Base-by-base conservation (phyloP, 2,329 filamentous ascomycete genomes). In the Cephalotrichum gorgonifer region DNA sequence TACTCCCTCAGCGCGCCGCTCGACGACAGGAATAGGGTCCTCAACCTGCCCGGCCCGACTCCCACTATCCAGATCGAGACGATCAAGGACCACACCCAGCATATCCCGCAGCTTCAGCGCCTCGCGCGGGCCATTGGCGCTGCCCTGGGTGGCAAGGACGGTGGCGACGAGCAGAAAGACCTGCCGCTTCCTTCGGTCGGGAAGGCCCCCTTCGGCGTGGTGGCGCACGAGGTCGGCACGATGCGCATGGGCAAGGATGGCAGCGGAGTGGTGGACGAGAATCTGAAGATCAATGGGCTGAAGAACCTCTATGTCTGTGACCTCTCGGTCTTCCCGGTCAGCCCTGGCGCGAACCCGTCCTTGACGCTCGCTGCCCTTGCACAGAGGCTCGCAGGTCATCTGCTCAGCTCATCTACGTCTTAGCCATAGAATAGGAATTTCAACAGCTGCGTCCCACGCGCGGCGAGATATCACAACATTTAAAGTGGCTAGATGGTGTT, bases 201-300 rank as follows among this genome's bases (percentile, higher is more conserved):
- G 12, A 43, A 43, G 26, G 46, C 46, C 3, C 25, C 25, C 1
- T 48, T 48, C 22, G 46, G 46, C 14, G 15, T 48, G 15, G 46
- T 48, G 25, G 46, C 33, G 4, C 46, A 48, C 38, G 46, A 48
- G 30, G 46, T 48, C 26, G 46, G 46, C n/a, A 48, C 46, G 11
- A 48, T 48, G 46, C 46, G 46, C 4, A 35, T 48, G 30, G 46
- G 46, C 25, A 38, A 42, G 38, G 38, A 31, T 12, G 46, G 46
- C 4, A 22, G 43, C 26, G 46, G 46, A 6, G 46, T 48, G 2
- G 46, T 48, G 5, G 46, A 48, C 25, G 31, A 35, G 11, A 48
- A 48, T 25, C 20, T 48, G 6, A 48, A 48, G 27, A 38, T 48
- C 8, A 43, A 43, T 14, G 46, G 46, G 14, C 3, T 48, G 26